Evolutionary conservation across 129 eudicot genomes (phyloP), one percentile per base, ranked within the genome.

Genomic region (Rutidosis leptorrhynchoides): DNA sequence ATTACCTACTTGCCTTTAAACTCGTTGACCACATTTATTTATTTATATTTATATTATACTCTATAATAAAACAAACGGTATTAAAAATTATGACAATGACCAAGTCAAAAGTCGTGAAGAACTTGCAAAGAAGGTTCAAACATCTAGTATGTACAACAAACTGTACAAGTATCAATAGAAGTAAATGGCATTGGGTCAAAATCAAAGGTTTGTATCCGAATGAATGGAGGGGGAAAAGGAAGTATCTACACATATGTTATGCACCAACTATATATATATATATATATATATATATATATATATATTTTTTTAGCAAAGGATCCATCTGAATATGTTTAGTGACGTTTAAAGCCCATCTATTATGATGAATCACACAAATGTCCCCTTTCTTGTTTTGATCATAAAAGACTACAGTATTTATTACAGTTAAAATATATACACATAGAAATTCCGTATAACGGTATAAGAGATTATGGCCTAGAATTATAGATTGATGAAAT

Each of bases 231-330:
- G 55, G 46, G 37, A 70, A 55, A n/a, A 58, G 73, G 52, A 23
- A 40, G 78, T 67, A 62, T 58, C 22, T 21, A 74, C 79, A 74
- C 74, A 73, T 68, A 74, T 58, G 74, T 58, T 59, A 58, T 43
- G 43, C 67, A 56, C 60, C 54, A 35, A 35, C 8, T 45, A 27
- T 26, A 46, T 11, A 11, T 35, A 35, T 5, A 35, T 1, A 35
- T 35, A 35, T 1, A 46, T 15, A n/a, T 21, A 9, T 24, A 22
- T n/a, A 32, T 37, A 21, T 23, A n/a, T 52, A 35, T 67, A n/a
- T 25, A 11, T 11, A 24, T 43, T 57, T 25, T n/a, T 24, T n/a
- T 15, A 45, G 17, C 29, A 10, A 22, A 33, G 16, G 3, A 3
- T 20, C 5, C 46, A 40, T 40, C 12, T 12, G n/a, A 40, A 37